A percentile compares a stretch with the other conserved stretches of the same genome.
These are phyloP conservation scores for Stipa capillata DNA, from an alignment of 176 grass and related monocot genomes.

Conservation along the genomic window DNA sequence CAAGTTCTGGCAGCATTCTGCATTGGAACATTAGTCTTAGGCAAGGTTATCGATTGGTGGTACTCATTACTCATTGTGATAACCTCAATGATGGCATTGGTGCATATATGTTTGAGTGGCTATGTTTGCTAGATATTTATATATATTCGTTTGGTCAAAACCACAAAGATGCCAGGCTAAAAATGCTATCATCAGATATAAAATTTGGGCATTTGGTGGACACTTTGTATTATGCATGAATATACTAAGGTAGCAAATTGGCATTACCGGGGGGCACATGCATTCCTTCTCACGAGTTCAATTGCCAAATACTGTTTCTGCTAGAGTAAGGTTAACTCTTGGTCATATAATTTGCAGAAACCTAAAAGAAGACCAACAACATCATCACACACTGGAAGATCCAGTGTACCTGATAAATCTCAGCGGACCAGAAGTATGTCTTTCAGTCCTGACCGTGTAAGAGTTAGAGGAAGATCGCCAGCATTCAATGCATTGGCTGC, in stretches of 20 bases:
- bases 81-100: background rate
- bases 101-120: background rate
- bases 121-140: background rate
- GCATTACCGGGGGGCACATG: background rate
- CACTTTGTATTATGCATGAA: background rate
- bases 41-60: background rate
- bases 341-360: conserved; percentile 40
- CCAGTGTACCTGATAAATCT: conserved; percentile 68
- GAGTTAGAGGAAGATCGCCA: conserved; percentile 86
- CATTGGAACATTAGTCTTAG: background rate
- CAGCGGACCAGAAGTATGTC: conserved; percentile 88
- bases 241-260: background rate
- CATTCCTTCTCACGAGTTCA: background rate
- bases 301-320: background rate
- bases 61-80: background rate
- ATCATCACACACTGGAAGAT: conserved; percentile 66
- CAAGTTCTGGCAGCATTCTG: background rate
- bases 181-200: background rate
- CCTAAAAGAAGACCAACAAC: conserved; percentile 61
- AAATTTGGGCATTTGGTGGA: background rate
- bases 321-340: conserved; percentile 4
- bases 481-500: conserved; percentile 90
- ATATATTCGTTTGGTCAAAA: too few relatives aligned
- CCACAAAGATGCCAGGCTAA: background rate
- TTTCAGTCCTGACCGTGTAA: conserved; percentile 81